A percentile compares a stretch with the other conserved stretches of the same genome.
Evolutionary conservation across 495 filamentous ascomycete genomes (phyloP).

Genomic region (Halenospora varia): DNA sequence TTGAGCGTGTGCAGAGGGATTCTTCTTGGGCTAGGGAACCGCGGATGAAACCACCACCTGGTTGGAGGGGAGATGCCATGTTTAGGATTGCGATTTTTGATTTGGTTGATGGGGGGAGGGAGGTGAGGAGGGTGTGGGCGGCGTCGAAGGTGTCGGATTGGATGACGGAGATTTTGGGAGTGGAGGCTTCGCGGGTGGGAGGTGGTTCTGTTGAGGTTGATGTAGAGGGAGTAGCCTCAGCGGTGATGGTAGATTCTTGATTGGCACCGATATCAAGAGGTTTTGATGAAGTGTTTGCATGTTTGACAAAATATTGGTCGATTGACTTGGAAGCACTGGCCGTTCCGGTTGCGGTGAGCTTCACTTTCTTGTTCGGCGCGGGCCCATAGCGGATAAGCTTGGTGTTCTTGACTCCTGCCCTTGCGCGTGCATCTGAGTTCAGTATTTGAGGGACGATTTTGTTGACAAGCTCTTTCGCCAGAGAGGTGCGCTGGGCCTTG

Average conservation of each 20-base stretch:
- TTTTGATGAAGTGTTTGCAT: no score
- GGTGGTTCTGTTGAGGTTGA: not conserved
- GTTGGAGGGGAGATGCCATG: constrained; percentile 51
- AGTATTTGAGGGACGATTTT: constrained; percentile 47
- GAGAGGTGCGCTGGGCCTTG: constrained; percentile 40
- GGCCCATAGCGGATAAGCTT: constrained; percentile 43
- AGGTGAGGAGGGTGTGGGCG: constrained; percentile 33
- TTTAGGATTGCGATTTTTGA: constrained; percentile 50
- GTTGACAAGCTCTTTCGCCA: constrained; percentile 46
- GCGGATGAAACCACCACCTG: constrained; percentile 55
- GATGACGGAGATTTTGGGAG: constrained; percentile 4
- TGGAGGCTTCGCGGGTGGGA: constrained; percentile 1
- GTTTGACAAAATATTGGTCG: no score
- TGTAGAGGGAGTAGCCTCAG: not conserved
- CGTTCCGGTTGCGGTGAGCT: no score
- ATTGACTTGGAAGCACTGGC: no score
- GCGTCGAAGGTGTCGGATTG: constrained; percentile 42
- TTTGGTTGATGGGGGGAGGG: constrained; percentile 28
- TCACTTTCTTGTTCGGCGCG: not conserved
- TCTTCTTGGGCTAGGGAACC: constrained; percentile 64
- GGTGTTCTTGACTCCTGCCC: constrained; percentile 41
- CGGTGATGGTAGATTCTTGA: not conserved
- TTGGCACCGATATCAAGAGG: not conserved
- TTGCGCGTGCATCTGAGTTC: constrained; percentile 40
- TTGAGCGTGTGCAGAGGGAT: constrained; percentile 60